These are phyloP conservation scores for Fragaria vesca DNA, from an alignment of 306 rosid species.

Conservation along the genomic window DNA sequence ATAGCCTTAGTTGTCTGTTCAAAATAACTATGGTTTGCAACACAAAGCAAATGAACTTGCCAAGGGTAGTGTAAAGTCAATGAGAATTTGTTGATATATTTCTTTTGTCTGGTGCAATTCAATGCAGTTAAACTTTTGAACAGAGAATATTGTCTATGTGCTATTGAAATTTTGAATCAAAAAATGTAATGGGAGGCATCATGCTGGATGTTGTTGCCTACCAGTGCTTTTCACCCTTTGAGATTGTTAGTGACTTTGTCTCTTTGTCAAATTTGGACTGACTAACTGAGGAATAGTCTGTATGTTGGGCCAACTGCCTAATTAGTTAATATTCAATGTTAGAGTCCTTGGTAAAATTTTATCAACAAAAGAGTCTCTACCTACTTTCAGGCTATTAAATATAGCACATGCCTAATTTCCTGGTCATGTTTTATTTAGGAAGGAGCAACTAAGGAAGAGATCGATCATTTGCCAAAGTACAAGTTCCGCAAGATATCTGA, in stretches of 20 bases:
- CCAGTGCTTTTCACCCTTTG: not conserved
- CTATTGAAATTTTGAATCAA: not conserved
- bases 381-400: constrained; percentile 2
- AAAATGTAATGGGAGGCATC: not conserved
- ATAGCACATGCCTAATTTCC: constrained; percentile 9
- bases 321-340: not conserved
- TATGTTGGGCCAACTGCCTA: not conserved
- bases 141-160: not conserved
- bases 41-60: not conserved
- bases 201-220: not conserved
- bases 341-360: not conserved
- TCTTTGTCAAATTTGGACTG: not conserved
- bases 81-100: not conserved
- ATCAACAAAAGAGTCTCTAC: not conserved
- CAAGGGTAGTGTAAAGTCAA: not conserved
- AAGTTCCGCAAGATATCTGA: constrained; percentile 50
- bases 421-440: constrained; percentile 52
- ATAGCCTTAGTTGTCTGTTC: not conserved
- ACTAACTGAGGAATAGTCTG: not conserved
- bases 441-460: constrained; percentile 90
- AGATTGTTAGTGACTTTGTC: not conserved
- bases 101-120: constrained; percentile 1
- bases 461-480: constrained; percentile 74
- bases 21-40: not conserved
- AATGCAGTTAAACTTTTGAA: not conserved